These are phyloP conservation scores for Diaporthe sp. DNA, from an alignment of 2,329 filamentous ascomycete genomes.

Conservation along the genomic window DNA sequence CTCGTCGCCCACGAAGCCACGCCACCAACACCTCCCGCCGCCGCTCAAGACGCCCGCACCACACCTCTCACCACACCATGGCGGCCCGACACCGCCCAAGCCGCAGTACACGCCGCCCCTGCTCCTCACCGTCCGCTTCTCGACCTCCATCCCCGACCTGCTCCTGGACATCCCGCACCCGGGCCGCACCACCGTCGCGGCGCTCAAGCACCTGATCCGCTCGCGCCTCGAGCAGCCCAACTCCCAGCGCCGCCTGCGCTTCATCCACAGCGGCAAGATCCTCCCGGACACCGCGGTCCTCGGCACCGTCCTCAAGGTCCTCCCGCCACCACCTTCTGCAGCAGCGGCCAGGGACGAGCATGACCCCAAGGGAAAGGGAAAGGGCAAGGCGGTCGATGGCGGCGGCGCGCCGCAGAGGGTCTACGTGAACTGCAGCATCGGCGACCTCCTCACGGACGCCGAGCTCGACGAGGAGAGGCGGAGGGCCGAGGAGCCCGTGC, in stretches of 20 bases:
- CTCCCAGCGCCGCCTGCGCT: conserved; percentile 78
- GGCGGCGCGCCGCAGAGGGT: conserved; percentile 64
- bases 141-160: conserved; percentile 84
- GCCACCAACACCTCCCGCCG: conserved; percentile 1
- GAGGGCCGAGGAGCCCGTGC: conserved; percentile 50
- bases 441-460: conserved; percentile 73
- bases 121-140: conserved; percentile 90
- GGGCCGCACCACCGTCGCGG: conserved; percentile 75
- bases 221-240: conserved; percentile 71
- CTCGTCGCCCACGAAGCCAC: conserved; percentile 25
- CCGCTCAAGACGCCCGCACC: conserved; percentile 22
- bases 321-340: conserved; percentile 61
- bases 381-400: conserved; percentile 75
- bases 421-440: conserved; percentile 95
- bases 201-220: conserved; percentile 86
- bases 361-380: conserved; percentile 70
- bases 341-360: conserved; percentile 34
- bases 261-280: conserved; percentile 91
- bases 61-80: conserved; percentile 7
- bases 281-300: conserved; percentile 80
- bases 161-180: conserved; percentile 79
- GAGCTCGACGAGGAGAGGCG: conserved; percentile 78
- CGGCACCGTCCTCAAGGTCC: conserved; percentile 72
- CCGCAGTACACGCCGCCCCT: conserved; percentile 55
- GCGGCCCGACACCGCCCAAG: conserved; percentile 17